Conservation (phyloP, 495 filamentous ascomycete genomes). For the Xeromyces bisporus region DNA sequence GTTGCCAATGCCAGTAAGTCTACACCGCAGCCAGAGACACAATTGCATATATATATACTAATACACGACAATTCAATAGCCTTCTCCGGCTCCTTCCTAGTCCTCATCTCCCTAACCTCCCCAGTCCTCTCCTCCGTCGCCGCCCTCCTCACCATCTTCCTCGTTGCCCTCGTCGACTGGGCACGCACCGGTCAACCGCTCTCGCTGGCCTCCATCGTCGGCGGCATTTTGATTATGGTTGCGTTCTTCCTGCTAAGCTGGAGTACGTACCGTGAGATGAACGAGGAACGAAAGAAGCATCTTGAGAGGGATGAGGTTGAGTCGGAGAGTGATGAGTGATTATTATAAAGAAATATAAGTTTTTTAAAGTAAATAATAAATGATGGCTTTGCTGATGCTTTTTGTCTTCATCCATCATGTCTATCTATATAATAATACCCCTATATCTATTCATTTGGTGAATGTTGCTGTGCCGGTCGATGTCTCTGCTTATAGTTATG, state of each 20-base stretch:
- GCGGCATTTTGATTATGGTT: slow-evolving; percentile 70
- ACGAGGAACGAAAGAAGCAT: slow-evolving; percentile 55
- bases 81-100: slow-evolving; percentile 87
- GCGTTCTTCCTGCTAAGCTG: slow-evolving; percentile 77
- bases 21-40: slow-evolving; percentile 2
- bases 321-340: slow-evolving; percentile 31
- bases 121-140: slow-evolving; percentile 86
- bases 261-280: slow-evolving; percentile 85
- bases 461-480: too few relatives aligned
- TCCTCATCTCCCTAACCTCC: slow-evolving; percentile 79
- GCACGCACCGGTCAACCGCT: slow-evolving; percentile 58
- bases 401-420: background rate
- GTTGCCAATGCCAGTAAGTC: slow-evolving; percentile 63
- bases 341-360: slow-evolving; percentile 13
- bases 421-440: too few relatives aligned
- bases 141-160: slow-evolving; percentile 85
- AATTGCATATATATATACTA: background rate
- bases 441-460: too few relatives aligned
- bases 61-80: slow-evolving; percentile 18
- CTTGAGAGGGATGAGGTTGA: slow-evolving; percentile 23
- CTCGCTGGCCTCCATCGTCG: slow-evolving; percentile 53
- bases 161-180: slow-evolving; percentile 88
- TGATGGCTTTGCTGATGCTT: background rate
- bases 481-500: too few relatives aligned
- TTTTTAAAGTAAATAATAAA: background rate